Conservation (phyloP, 2,329 filamentous ascomycete genomes). For the Aspergillus udagawae region DNA sequence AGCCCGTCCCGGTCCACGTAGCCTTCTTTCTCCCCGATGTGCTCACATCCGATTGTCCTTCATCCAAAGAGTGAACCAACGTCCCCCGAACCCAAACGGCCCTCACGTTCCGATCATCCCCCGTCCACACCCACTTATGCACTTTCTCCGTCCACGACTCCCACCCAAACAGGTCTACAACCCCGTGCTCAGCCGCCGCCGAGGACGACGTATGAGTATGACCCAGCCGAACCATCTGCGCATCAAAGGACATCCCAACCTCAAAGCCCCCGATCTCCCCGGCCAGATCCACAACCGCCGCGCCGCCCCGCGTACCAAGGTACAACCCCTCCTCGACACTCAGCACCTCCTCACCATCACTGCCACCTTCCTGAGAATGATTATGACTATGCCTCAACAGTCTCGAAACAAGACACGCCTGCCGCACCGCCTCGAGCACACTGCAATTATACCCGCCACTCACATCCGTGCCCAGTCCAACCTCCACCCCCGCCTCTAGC, state of each 20-base stretch:
- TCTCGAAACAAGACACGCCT: constrained; percentile 74
- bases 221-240: constrained; percentile 69
- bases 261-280: constrained; percentile 75
- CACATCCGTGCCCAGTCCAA: constrained; percentile 88
- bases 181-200: constrained; percentile 45
- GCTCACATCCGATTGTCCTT: neutral
- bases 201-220: too few species aligned
- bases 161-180: constrained; percentile 86
- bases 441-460: constrained; percentile 80
- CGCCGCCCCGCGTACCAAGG: constrained; percentile 83
- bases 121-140: constrained; percentile 92
- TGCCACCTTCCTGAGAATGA: too few species aligned
- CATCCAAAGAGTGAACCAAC: constrained; percentile 60
- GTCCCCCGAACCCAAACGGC: constrained; percentile 85
- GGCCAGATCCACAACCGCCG: constrained; percentile 70
- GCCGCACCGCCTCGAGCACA: constrained; percentile 76
- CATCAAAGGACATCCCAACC: constrained; percentile 85
- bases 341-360: constrained; percentile 57
- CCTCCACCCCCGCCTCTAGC: constrained; percentile 68
- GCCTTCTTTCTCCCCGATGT: neutral
- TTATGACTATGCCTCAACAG: constrained; percentile 40
- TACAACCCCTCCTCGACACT: constrained; percentile 83
- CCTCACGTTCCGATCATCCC: constrained; percentile 85
- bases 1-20: neutral
- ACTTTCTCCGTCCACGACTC: constrained; percentile 83